These are phyloP conservation scores for Lepidopterella palustris DNA, from an alignment of 495 filamentous ascomycete genomes.

Conservation along the genomic window DNA sequence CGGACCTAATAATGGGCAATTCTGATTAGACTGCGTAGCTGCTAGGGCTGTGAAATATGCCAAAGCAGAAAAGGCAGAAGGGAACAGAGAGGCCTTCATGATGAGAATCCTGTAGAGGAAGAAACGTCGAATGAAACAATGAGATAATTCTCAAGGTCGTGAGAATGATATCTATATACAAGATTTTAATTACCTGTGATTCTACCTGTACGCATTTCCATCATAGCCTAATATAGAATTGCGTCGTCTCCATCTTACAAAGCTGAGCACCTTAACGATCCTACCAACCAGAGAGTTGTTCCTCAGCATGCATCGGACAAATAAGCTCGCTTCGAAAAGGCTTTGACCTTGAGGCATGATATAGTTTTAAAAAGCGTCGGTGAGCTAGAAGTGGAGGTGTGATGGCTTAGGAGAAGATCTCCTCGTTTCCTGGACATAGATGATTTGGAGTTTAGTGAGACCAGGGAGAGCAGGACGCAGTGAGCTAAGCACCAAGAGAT, in stretches of 20 bases:
- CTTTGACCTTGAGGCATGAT: background rate
- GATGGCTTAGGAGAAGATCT: no score
- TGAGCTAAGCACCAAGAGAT: background rate
- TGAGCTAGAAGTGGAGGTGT: no score
- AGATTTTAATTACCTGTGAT: background rate
- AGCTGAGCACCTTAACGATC: background rate
- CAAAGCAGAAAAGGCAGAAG: background rate
- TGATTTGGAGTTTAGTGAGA: no score
- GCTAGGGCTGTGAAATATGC: background rate
- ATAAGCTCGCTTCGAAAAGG: background rate
- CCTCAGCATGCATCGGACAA: background rate
- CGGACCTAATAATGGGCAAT: slow-evolving; percentile 5
- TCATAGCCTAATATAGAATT: no score
- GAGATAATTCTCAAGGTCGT: background rate
- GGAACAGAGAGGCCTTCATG: background rate
- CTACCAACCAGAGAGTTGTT: background rate
- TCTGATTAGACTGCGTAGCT: background rate
- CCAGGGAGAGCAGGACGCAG: no score
- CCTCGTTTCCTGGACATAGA: no score
- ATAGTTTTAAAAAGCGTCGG: background rate
- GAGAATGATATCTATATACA: background rate
- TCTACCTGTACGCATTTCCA: no score
- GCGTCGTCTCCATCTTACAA: no score
- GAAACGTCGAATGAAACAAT: background rate
- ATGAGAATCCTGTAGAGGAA: background rate